Percentiles rank a stretch among this genome's conserved stretches.
These are phyloP conservation scores for Cordyceps farinosa DNA, from an alignment of 2,329 filamentous ascomycete species.

Conservation along the genomic window DNA sequence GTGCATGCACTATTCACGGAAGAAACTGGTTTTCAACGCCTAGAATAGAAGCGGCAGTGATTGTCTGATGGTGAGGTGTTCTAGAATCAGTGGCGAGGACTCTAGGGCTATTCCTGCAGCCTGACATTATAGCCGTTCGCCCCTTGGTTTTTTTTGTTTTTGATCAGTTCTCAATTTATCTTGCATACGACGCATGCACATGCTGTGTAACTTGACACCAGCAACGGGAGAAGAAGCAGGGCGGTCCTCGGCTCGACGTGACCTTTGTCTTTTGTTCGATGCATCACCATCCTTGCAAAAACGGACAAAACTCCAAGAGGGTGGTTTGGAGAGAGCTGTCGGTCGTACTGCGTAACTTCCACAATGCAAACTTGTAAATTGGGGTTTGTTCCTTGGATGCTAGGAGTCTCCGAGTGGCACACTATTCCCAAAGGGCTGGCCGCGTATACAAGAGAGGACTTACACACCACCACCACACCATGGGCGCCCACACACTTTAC, in stretches of 20 bases:
- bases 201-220: neutral
- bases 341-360: too few relatives aligned
- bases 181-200: neutral
- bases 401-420: neutral
- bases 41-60: neutral
- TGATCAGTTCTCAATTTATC: slow-evolving; percentile 2
- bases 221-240: neutral
- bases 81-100: neutral
- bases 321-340: too few relatives aligned
- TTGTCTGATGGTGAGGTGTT: neutral
- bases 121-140: neutral
- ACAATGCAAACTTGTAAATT: too few relatives aligned
- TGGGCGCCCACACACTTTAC: too few relatives aligned
- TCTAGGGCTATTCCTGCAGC: neutral
- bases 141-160: neutral
- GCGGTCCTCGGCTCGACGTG: neutral
- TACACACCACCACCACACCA: neutral
- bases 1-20: too few relatives aligned
- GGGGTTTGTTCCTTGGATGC: neutral
- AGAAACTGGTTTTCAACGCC: too few relatives aligned
- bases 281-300: too few relatives aligned
- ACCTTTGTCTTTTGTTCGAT: neutral
- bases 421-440: neutral
- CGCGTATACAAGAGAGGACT: neutral
- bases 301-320: too few relatives aligned